Conservation (phyloP, 148 eudicot species). For the Selenicereus undatus region DNA sequence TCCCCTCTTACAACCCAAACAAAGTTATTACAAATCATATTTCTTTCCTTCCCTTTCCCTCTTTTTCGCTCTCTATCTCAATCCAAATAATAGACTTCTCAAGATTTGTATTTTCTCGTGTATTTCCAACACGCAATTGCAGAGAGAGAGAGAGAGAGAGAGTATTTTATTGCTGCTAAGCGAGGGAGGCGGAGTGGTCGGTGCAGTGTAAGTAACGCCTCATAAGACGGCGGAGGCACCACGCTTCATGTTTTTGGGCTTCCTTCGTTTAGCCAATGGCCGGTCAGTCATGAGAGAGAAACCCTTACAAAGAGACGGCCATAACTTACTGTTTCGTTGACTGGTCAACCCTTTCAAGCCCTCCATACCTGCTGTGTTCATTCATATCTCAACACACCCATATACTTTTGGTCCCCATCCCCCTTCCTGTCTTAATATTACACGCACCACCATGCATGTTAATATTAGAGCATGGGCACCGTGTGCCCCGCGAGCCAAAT, state of each 20-base stretch:
- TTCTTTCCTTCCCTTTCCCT: too few relatives aligned
- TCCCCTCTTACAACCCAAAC: too few relatives aligned
- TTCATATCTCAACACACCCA: conserved; percentile 3
- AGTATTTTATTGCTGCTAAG: not conserved
- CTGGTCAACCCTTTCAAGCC: conserved; percentile 10
- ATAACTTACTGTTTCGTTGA: conserved; percentile 23
- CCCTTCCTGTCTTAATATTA: not conserved
- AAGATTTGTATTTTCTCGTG: too few relatives aligned
- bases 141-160: not conserved
- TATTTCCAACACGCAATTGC: too few relatives aligned
- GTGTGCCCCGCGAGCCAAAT: too few relatives aligned
- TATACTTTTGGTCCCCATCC: not conserved
- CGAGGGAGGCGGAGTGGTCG: conserved; percentile 1
- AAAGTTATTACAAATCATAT: too few relatives aligned
- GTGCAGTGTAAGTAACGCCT: not conserved
- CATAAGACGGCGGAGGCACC: conserved; percentile 10
- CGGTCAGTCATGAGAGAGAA: not conserved
- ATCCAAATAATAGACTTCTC: too few relatives aligned
- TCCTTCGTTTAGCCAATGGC: not conserved
- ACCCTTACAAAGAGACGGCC: conserved; percentile 13
- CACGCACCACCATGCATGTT: too few relatives aligned
- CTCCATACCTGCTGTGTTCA: not conserved
- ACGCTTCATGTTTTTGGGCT: conserved; percentile 18
- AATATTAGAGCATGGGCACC: too few relatives aligned
- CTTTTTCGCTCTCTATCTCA: too few relatives aligned